Evolutionary conservation across 495 filamentous ascomycete genomes (phyloP).

Genomic region (Penicillium samsonianum): DNA sequence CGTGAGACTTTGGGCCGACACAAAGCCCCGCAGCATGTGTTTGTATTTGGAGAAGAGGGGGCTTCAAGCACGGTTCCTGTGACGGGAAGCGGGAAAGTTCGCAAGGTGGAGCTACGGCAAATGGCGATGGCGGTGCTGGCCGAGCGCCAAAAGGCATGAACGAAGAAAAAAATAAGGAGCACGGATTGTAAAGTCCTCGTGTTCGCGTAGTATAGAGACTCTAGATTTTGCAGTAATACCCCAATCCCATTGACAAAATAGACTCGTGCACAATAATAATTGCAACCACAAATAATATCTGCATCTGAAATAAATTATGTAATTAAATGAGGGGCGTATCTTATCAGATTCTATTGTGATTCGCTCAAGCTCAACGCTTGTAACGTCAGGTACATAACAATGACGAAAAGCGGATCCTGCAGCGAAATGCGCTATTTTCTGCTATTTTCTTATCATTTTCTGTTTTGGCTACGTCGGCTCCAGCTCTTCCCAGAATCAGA

Average conservation of each 20-base stretch:
- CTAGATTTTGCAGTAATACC: conserved; percentile 7
- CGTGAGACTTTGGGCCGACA: conserved; percentile 62
- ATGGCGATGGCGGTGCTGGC: conserved; percentile 53
- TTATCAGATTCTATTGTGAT: conserved; percentile 19
- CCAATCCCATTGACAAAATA: background rate
- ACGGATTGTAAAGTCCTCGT: background rate
- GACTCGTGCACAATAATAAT: background rate
- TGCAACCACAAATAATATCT: background rate
- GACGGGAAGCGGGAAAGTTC: conserved; percentile 72
- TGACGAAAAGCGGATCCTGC: conserved; percentile 9
- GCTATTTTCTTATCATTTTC: conserved; percentile 10
- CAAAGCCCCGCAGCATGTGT: conserved; percentile 66
- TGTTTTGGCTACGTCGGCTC: background rate
- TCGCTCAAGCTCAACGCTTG: background rate
- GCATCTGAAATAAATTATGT: background rate
- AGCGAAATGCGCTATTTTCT: conserved; percentile 17
- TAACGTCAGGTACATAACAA: background rate
- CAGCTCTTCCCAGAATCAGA: conserved; percentile 25
- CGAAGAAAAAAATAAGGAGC: background rate
- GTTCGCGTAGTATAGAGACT: background rate
- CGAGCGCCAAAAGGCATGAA: conserved; percentile 9
- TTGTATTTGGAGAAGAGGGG: conserved; percentile 64
- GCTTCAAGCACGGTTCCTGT: conserved; percentile 57
- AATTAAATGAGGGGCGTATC: conserved; percentile 5
- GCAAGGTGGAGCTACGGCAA: conserved; percentile 66